Conservation (phyloP, 2,329 filamentous ascomycete genomes). For the Fusarium guadeloupense region DNA sequence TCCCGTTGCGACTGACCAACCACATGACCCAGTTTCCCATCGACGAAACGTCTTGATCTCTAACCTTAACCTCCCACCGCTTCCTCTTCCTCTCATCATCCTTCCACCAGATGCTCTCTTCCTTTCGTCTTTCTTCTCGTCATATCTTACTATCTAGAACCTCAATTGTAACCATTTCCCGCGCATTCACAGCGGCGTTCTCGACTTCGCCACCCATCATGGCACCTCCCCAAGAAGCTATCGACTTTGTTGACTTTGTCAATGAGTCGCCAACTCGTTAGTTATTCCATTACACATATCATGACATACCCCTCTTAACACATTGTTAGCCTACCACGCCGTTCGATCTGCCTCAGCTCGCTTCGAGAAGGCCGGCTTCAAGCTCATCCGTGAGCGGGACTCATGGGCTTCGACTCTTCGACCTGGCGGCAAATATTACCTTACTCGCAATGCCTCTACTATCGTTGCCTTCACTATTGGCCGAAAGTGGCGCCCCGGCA, state of each 20-base stretch:
- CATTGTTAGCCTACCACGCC: slow-evolving; percentile 83
- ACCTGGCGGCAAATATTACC: slow-evolving; percentile 93
- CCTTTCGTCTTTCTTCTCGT: slow-evolving; percentile 26
- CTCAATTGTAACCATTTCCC: slow-evolving; percentile 16
- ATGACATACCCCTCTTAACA: slow-evolving; percentile 29
- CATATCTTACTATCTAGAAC: slow-evolving; percentile 19
- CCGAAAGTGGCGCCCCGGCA: slow-evolving; percentile 88
- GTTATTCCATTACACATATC: slow-evolving; percentile 40
- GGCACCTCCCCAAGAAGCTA: slow-evolving; percentile 66
- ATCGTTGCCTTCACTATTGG: slow-evolving; percentile 94
- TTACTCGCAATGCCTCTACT: slow-evolving; percentile 92
- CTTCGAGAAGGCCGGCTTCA: slow-evolving; percentile 85
- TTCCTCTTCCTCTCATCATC: slow-evolving; percentile 11
- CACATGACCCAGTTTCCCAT: slow-evolving; percentile 29
- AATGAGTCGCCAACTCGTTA: slow-evolving; percentile 93
- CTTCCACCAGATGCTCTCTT: slow-evolving; percentile 33
- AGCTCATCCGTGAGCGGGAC: slow-evolving; percentile 88
- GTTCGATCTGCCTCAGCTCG: slow-evolving; percentile 80
- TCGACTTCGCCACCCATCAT: slow-evolving; percentile 53
- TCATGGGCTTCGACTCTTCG: slow-evolving; percentile 82
- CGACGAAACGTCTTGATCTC: slow-evolving; percentile 14
- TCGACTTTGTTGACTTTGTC: slow-evolving; percentile 92
- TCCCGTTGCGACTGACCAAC: slow-evolving; percentile 23
- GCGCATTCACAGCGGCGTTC: slow-evolving; percentile 31
- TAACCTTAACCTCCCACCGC: slow-evolving; percentile 20